These are phyloP conservation scores for Vishniacozyma victoriae DNA, from an alignment of 768 basidiomycete genomes.

Conservation along the genomic window DNA sequence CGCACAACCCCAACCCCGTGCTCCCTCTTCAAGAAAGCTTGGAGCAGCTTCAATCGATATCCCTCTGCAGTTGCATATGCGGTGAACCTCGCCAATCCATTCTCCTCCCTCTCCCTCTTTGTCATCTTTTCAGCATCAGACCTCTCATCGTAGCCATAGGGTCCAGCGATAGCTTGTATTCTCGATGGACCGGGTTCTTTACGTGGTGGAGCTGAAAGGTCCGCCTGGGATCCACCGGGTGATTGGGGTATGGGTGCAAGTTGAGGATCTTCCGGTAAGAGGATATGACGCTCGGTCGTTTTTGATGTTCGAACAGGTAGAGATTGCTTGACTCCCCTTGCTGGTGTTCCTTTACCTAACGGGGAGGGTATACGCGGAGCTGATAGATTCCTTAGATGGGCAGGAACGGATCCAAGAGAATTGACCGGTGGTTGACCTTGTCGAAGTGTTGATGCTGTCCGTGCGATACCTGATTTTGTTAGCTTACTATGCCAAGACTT, in stretches of 20 bases:
- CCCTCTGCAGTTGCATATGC: slow-evolving; percentile 84
- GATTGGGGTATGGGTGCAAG: slow-evolving; percentile 59
- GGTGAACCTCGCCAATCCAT: slow-evolving; percentile 73
- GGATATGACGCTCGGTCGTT: slow-evolving; percentile 82
- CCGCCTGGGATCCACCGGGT: slow-evolving; percentile 29
- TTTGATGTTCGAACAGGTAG: slow-evolving; percentile 65
- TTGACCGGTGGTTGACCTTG: slow-evolving; percentile 14
- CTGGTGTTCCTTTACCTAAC: slow-evolving; percentile 43
- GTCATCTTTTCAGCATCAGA: slow-evolving; percentile 82
- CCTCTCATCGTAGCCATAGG: slow-evolving; percentile 58
- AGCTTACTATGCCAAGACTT: neutral
- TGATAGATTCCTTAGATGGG: slow-evolving; percentile 39
- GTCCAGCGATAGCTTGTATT: too few relatives aligned
- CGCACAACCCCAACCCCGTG: slow-evolving; percentile 77
- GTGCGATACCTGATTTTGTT: slow-evolving; percentile 32
- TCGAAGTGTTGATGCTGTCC: slow-evolving; percentile 42
- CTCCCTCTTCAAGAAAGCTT: slow-evolving; percentile 82
- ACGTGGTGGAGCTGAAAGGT: slow-evolving; percentile 22
- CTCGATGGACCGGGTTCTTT: neutral
- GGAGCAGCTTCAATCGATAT: slow-evolving; percentile 75
- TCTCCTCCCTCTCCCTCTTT: slow-evolving; percentile 73
- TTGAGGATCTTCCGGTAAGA: slow-evolving; percentile 83
- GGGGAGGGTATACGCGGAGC: slow-evolving; percentile 42
- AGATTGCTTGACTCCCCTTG: slow-evolving; percentile 27
- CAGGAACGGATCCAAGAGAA: slow-evolving; percentile 36